phyloP scores from a whole-genome alignment of 306 rosid genomes.

The Casuarina equisetifolia region DNA sequence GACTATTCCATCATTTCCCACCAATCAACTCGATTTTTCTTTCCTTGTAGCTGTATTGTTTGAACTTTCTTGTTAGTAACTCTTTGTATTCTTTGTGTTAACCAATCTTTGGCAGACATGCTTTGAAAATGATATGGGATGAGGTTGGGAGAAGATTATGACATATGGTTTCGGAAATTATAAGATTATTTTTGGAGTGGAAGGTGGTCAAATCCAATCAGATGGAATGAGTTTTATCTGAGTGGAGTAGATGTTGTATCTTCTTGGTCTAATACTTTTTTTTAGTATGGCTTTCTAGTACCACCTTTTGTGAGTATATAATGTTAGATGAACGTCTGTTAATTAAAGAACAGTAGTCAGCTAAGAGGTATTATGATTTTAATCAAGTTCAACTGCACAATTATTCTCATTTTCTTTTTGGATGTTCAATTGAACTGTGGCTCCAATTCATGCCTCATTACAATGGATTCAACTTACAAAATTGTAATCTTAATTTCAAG shows the following conservation, averaged over 20 bases:
- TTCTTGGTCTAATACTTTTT: neutral
- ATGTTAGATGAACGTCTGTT: neutral
- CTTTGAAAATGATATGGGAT: neutral
- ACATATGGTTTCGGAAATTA: neutral
- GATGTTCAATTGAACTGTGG: too few relatives aligned
- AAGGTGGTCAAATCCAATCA: neutral
- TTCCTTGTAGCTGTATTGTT: too few relatives aligned
- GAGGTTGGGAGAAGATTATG: neutral
- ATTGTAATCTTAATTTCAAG: too few relatives aligned
- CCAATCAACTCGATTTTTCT: neutral
- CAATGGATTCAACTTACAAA: too few relatives aligned
- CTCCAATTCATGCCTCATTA: too few relatives aligned
- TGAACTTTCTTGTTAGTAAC: neutral
- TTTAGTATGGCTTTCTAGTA: neutral
- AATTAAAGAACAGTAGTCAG: neutral
- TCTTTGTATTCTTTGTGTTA: neutral
- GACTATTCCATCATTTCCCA: too few relatives aligned
- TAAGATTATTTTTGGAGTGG: neutral
- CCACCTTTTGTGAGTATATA: neutral
- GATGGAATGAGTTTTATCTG: neutral
- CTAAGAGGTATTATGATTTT: neutral
- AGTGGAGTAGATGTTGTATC: neutral
- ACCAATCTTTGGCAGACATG: neutral
- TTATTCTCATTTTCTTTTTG: too few relatives aligned
- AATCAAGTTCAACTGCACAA: too few relatives aligned